These are phyloP conservation scores for Russula emetica DNA, from an alignment of 768 basidiomycete genomes.

Conservation along the genomic window DNA sequence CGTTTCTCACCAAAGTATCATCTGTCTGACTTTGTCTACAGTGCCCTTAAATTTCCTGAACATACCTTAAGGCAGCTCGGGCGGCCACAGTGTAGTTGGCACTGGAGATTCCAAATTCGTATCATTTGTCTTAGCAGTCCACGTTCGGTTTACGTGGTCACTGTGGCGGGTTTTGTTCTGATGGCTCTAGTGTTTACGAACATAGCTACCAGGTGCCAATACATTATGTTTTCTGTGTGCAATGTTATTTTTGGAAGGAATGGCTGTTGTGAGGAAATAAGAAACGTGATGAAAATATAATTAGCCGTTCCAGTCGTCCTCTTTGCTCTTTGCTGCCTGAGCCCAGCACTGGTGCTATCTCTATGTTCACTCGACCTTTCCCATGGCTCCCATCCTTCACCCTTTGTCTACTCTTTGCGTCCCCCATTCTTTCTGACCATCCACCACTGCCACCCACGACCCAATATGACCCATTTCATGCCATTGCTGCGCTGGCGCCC, in stretches of 20 bases:
- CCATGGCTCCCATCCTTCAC: slow-evolving; percentile 10
- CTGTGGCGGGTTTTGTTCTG: slow-evolving; percentile 10
- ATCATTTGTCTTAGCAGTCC: neutral
- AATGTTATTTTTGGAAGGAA: neutral
- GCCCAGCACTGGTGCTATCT: neutral
- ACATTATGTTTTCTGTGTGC: slow-evolving; percentile 7
- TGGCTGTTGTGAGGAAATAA: neutral
- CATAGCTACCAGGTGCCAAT: slow-evolving; percentile 11
- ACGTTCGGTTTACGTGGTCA: neutral
- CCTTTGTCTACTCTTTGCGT: slow-evolving; percentile 20
- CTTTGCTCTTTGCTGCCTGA: neutral
- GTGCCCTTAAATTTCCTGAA: slow-evolving; percentile 15
- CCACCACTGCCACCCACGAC: slow-evolving; percentile 35
- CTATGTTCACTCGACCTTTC: slow-evolving; percentile 14
- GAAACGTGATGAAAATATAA: neutral
- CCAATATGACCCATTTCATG: slow-evolving; percentile 57
- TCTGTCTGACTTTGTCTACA: slow-evolving; percentile 4
- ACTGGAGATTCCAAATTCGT: slow-evolving; percentile 1
- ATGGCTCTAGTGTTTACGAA: neutral
- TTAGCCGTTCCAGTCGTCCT: neutral
- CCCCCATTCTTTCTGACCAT: slow-evolving; percentile 38
- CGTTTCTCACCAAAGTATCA: neutral
- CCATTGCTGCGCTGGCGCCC: slow-evolving; percentile 46
- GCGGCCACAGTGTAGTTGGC: neutral
- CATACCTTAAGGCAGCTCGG: neutral